phyloP scores from a whole-genome alignment of 306 rosid species.

The Pterocarpus macrocarpus region DNA sequence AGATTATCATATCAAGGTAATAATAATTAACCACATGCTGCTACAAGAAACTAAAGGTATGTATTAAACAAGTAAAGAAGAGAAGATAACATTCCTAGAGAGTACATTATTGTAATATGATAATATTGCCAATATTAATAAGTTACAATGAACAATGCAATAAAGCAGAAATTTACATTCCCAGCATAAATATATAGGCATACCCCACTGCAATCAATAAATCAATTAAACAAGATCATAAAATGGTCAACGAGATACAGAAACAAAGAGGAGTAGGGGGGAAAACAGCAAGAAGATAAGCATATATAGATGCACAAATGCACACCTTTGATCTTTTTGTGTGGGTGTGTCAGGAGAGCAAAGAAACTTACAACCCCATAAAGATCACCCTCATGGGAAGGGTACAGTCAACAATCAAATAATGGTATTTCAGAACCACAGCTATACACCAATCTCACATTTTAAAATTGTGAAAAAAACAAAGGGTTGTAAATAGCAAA shows the following conservation, averaged over 20 bases:
- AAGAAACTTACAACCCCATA: slow-evolving; percentile 41
- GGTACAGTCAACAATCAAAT: slow-evolving; percentile 50
- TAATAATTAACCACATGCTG: slow-evolving; percentile 36
- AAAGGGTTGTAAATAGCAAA: slow-evolving; percentile 73
- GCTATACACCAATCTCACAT: slow-evolving; percentile 53
- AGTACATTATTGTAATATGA: slow-evolving; percentile 5
- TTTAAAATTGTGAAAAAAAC: slow-evolving; percentile 41
- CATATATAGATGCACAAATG: neutral
- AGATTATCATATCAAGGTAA: slow-evolving; percentile 38
- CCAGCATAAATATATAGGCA: slow-evolving; percentile 25
- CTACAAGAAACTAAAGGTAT: slow-evolving; percentile 26
- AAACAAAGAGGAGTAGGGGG: slow-evolving; percentile 18
- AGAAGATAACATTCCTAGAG: slow-evolving; percentile 35
- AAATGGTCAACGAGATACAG: slow-evolving; percentile 15
- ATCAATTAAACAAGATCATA: slow-evolving; percentile 23
- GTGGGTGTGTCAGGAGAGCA: neutral
- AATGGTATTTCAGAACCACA: slow-evolving; percentile 56
- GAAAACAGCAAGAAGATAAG: slow-evolving; percentile 27
- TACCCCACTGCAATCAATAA: slow-evolving; percentile 27
- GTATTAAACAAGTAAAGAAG: slow-evolving; percentile 31
- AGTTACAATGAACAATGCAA: slow-evolving; percentile 34
- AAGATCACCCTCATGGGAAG: slow-evolving; percentile 35
- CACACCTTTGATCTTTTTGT: neutral
- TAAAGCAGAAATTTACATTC: slow-evolving; percentile 25
- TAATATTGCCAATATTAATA: slow-evolving; percentile 28